Percentiles rank a stretch among this genome's conserved stretches.
phyloP scores from a whole-genome alignment of 164 flowering plant genomes.

The Magnolia officinalis region DNA sequence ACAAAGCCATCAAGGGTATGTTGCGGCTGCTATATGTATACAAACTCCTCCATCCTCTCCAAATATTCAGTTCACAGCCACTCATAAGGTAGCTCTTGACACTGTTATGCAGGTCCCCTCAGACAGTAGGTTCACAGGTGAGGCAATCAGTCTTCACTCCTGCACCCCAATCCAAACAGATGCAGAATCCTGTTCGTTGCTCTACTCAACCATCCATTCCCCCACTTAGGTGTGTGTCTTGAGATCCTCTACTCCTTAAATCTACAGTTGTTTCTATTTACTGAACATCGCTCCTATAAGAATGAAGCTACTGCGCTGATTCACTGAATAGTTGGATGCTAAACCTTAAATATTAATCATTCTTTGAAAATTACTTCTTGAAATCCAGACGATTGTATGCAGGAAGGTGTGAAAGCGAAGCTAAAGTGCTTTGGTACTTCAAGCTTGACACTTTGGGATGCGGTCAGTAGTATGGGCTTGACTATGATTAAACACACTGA shows the following conservation, averaged over 20 bases:
- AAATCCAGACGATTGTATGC: neutral
- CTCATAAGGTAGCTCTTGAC: conserved; percentile 11
- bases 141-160: neutral
- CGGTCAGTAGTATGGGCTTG: neutral
- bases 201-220: neutral
- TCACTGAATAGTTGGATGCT: neutral
- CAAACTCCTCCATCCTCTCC: neutral
- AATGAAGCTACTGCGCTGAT: neutral
- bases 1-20: conserved; percentile 1
- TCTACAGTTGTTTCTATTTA: neutral
- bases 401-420: neutral
- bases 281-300: neutral
- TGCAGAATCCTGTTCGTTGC: conserved; percentile 1
- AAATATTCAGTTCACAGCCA: conserved; percentile 1
- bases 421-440: neutral
- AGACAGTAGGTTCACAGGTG: neutral
- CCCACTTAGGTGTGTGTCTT: conserved; percentile 9
- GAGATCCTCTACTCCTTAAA: neutral
- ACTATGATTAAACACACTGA: neutral
- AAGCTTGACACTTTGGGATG: neutral
- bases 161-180: conserved; percentile 2
- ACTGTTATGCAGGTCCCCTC: conserved; percentile 14
- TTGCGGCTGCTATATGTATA: neutral
- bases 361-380: neutral
- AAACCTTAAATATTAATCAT: neutral